A percentile compares a stretch with the other conserved stretches of the same genome.
phyloP scores from a whole-genome alignment of 495 filamentous ascomycete genomes.

The Aspergillus mulundensis region DNA sequence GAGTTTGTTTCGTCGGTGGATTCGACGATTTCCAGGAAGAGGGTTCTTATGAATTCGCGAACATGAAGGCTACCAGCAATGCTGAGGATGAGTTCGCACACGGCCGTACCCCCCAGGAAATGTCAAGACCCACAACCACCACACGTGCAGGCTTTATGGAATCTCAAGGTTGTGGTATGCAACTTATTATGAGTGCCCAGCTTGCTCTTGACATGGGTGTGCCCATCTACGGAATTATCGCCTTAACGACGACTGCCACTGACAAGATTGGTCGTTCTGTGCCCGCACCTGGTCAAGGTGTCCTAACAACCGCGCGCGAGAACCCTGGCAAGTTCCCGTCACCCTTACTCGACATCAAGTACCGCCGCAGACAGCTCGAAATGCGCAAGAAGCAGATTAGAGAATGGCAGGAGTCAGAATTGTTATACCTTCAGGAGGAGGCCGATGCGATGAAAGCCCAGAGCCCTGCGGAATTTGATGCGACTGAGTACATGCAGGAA shows the following conservation, averaged over 20 bases:
- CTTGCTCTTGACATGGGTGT: slow-evolving; percentile 98
- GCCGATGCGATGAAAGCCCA: slow-evolving; percentile 85
- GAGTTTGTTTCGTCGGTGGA: slow-evolving; percentile 94
- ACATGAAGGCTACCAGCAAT: slow-evolving; percentile 99
- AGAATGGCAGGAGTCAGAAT: slow-evolving; percentile 91
- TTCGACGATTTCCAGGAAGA: slow-evolving; percentile 99
- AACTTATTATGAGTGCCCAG: slow-evolving; percentile 96
- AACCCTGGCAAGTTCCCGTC: slow-evolving; percentile 86
- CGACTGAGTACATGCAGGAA: slow-evolving; percentile 80
- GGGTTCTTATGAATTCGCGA: slow-evolving; percentile 98
- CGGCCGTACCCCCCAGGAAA: slow-evolving; percentile 91
- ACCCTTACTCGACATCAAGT: slow-evolving; percentile 92
- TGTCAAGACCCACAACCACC: slow-evolving; percentile 96
- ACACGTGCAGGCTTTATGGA: slow-evolving; percentile 99
- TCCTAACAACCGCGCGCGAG: slow-evolving; percentile 96
- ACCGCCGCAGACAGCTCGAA: slow-evolving; percentile 90
- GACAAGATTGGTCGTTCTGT: slow-evolving; percentile 99
- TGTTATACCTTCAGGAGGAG: slow-evolving; percentile 89
- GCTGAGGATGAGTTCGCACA: slow-evolving; percentile 93
- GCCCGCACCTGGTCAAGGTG: slow-evolving; percentile 92
- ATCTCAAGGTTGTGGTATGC: slow-evolving; percentile 96
- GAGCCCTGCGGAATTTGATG: slow-evolving; percentile 60
- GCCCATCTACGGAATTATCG: slow-evolving; percentile 93
- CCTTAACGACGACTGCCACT: slow-evolving; percentile 92
- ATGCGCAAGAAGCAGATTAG: slow-evolving; percentile 87